phyloP scores from a whole-genome alignment of 2,329 filamentous ascomycete genomes.

The Epichloe scottii region DNA sequence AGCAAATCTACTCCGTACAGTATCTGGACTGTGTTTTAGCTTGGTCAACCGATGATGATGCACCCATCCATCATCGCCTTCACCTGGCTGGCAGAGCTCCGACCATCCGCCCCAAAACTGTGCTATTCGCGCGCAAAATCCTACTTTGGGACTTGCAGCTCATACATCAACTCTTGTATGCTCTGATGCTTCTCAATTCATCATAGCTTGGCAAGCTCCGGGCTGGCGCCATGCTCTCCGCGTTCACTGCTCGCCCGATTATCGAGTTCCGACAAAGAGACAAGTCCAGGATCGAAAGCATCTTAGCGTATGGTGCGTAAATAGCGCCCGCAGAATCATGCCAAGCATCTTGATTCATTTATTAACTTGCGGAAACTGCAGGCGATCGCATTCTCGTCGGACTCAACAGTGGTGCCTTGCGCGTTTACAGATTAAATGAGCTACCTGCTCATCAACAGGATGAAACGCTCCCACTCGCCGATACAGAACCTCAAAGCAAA shows the following conservation, averaged over 20 bases:
- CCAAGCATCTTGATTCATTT: neutral
- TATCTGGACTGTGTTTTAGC: neutral
- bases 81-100: neutral
- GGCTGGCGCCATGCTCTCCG: conserved; percentile 73
- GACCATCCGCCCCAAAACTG: neutral
- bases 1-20: neutral
- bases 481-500: conserved; percentile 15
- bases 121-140: neutral
- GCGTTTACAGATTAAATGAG: conserved; percentile 86
- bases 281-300: conserved; percentile 94
- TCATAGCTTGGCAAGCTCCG: conserved; percentile 20
- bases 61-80: neutral
- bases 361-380: conserved; percentile 17
- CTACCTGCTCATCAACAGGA: conserved; percentile 22
- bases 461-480: conserved; percentile 17
- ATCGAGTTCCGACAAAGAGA: conserved; percentile 93
- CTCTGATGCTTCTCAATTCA: conserved; percentile 11
- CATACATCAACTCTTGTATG: neutral
- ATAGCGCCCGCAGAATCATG: neutral
- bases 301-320: conserved; percentile 68
- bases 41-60: too few relatives aligned
- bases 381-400: conserved; percentile 87
- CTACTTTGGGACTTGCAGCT: neutral
- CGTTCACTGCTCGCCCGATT: conserved; percentile 90
- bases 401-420: conserved; percentile 75